These are phyloP conservation scores for Piromyces sp. DNA, from an alignment of 192 early-diverging fungal species.

Conservation along the genomic window DNA sequence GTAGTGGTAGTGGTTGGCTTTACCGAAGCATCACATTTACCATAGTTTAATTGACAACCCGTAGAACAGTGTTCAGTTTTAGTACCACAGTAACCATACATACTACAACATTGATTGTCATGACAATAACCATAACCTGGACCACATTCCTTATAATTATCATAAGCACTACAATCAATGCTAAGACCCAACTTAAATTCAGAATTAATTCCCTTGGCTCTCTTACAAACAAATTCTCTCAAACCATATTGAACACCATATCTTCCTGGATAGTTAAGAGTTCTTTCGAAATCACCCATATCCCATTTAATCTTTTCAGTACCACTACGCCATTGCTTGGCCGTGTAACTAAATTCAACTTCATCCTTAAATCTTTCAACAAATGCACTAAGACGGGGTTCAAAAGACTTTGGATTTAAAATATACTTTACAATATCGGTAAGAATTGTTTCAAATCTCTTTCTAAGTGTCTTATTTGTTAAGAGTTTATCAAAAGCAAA, in stretches of 20 bases:
- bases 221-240: neutral
- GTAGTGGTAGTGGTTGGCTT: too few relatives aligned
- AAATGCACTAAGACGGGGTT: neutral
- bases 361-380: neutral
- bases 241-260: neutral
- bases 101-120: neutral
- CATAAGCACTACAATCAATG: neutral
- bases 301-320: neutral
- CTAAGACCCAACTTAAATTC: neutral
- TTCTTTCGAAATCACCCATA: neutral
- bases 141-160: neutral
- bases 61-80: neutral
- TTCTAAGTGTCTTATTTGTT: neutral
- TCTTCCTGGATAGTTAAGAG: neutral
- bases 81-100: neutral
- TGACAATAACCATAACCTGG: neutral
- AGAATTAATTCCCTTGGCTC: neutral
- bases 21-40: neutral
- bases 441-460: neutral
- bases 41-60: neutral
- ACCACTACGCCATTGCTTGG: neutral
- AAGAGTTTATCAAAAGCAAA: neutral
- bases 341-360: neutral
- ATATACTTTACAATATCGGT: neutral
- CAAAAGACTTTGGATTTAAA: neutral